These are phyloP conservation scores for Phytophthora cryptogea DNA, from an alignment of 352 stramenopile genomes.

Conservation along the genomic window DNA sequence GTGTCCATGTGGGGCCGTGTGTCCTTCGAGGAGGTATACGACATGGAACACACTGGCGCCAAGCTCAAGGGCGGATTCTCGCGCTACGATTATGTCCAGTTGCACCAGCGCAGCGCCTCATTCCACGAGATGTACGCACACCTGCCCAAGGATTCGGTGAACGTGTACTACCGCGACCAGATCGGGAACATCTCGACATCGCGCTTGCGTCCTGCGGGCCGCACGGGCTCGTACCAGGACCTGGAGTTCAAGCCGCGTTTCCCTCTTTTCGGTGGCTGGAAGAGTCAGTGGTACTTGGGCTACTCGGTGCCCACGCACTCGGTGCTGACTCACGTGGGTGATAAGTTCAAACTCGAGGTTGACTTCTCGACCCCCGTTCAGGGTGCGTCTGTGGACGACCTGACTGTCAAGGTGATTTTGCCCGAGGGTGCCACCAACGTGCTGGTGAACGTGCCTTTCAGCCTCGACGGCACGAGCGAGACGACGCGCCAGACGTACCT, in stretches of 20 bases:
- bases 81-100: conserved; percentile 81
- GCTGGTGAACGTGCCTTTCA: conserved; percentile 77
- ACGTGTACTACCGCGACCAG: conserved; percentile 92
- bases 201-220: conserved; percentile 46
- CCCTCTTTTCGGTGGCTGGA: conserved; percentile 90
- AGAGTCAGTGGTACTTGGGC: conserved; percentile 89
- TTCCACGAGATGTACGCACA: conserved; percentile 76
- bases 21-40: conserved; percentile 88
- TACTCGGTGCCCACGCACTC: conserved; percentile 87
- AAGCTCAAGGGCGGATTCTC: conserved; percentile 88
- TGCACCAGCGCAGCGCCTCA: conserved; percentile 66
- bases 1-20: conserved; percentile 91
- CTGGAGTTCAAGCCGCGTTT: conserved; percentile 87
- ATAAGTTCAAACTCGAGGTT: conserved; percentile 83
- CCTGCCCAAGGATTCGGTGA: conserved; percentile 77
- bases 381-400: conserved; percentile 78
- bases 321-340: conserved; percentile 63
- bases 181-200: conserved; percentile 92
- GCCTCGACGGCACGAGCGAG: conserved; percentile 54
- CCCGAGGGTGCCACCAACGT: conserved; percentile 84
- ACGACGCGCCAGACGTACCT: conserved; percentile 85
- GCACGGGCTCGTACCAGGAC: conserved; percentile 55
- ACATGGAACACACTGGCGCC: conserved; percentile 85
- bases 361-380: conserved; percentile 88
- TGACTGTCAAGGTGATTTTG: conserved; percentile 89